A percentile compares a stretch with the other conserved stretches of the same genome.
Evolutionary conservation across 495 filamentous ascomycete species (phyloP).

Genomic region (Jackrogersella multiformis): DNA sequence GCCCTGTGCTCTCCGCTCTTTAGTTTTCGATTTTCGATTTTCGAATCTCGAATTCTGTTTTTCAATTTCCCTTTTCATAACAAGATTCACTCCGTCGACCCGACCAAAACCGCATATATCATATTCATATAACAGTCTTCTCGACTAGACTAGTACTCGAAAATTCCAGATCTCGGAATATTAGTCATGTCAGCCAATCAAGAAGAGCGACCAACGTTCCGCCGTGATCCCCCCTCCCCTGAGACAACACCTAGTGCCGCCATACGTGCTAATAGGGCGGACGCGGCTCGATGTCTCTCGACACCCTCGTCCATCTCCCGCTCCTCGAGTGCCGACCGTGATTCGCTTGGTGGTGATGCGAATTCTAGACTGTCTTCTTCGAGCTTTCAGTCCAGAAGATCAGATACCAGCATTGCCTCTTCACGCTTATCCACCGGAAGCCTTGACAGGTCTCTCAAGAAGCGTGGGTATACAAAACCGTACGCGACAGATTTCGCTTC

Average conservation of each 20-base stretch:
- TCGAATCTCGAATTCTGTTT: no score
- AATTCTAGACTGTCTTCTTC: conserved; percentile 63
- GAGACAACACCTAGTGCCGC: conserved; percentile 72
- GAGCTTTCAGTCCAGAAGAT: conserved; percentile 51
- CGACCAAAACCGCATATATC: conserved; percentile 4
- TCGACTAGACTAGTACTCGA: not conserved
- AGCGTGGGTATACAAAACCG: conserved; percentile 89
- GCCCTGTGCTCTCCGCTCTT: conserved; percentile 18
- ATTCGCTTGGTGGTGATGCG: conserved; percentile 60
- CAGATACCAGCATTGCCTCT: conserved; percentile 48
- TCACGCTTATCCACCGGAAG: conserved; percentile 60
- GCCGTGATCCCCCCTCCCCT: conserved; percentile 68
- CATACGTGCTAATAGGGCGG: conserved; percentile 67
- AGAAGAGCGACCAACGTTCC: conserved; percentile 48
- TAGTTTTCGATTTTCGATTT: no score
- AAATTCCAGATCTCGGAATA: not conserved
- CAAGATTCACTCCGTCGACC: conserved; percentile 16
- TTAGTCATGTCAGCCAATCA: conserved; percentile 48
- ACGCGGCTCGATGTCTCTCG: conserved; percentile 76
- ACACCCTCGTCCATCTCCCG: conserved; percentile 74
- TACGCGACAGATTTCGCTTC: conserved; percentile 90
- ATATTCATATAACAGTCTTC: conserved; percentile 5
- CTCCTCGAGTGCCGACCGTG: conserved; percentile 62
- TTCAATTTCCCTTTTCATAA: conserved; percentile 9
- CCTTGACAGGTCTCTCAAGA: conserved; percentile 59